These are phyloP conservation scores for Sporothrix inflata DNA, from an alignment of 2,329 filamentous ascomycete species.

Conservation along the genomic window DNA sequence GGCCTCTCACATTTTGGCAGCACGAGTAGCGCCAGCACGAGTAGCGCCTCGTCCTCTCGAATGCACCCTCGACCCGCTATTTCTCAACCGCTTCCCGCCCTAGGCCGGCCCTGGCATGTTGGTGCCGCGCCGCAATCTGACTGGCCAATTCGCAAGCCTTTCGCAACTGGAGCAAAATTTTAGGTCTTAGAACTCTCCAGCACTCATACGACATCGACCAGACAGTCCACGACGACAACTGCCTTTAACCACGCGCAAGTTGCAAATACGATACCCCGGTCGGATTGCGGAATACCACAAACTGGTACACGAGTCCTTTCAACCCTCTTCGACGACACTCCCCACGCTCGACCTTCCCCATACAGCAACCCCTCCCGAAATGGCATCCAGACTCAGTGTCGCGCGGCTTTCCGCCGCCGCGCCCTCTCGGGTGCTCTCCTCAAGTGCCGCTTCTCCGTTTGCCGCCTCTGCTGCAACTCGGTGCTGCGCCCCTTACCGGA, in stretches of 20 bases:
- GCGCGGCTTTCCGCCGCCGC: conserved; percentile 9
- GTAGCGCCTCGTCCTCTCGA: neutral
- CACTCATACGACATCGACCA: neutral
- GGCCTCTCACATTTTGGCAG: neutral
- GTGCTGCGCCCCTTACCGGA: conserved; percentile 12
- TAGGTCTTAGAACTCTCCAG: neutral
- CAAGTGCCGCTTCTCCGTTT: neutral
- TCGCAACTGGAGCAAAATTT: conserved; percentile 11
- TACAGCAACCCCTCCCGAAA: neutral
- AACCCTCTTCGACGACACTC: neutral
- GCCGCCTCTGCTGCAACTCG: neutral
- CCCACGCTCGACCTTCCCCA: neutral
- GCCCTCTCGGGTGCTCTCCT: neutral
- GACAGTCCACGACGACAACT: neutral
- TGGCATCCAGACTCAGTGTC: conserved; percentile 20
- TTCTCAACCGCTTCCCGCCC: neutral
- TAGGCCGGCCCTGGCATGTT: neutral
- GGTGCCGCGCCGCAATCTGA: conserved; percentile 21
- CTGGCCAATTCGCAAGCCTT: conserved; percentile 31
- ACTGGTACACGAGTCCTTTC: no score
- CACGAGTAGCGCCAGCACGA: no score
- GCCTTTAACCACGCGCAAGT: neutral
- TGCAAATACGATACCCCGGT: neutral
- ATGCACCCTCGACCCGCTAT: conserved; percentile 24
- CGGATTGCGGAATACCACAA: neutral